Evolutionary conservation across 2,329 filamentous ascomycete genomes (phyloP), one percentile per base, ranked within the genome.

Genomic region (Ceratocystis harringtonii): DNA sequence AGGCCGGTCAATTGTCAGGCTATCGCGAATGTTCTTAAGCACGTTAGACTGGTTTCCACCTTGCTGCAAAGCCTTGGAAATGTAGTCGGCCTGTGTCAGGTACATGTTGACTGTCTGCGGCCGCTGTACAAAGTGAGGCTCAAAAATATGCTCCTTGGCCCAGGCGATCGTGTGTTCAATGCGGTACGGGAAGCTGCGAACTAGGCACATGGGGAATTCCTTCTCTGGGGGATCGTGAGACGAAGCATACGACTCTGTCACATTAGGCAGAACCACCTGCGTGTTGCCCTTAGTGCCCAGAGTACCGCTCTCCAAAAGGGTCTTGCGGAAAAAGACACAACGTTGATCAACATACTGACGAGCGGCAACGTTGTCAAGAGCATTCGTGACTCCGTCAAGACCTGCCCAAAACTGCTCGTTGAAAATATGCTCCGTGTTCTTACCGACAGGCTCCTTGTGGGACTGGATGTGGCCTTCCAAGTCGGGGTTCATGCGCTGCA

Each of bases 101-200:
- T 99, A 96, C 67, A 95, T 80, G 74, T 99, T 99, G 73, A 94
- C 92, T 44, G 91, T 89, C 76, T 97, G 91, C 0, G 94, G 89
- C 41, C 91, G 91, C 71, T 92, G 94, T 70, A 95, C 91, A 71
- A 97, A 99, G 70, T 87, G 90, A 32, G 86, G 87, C 77, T 97
- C 91, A 77, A 99, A 99, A 69, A 96, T 83, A 71, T 78, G 77
- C 75, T 97, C 94, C 72, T 95, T 90, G 48, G 92, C 87, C 94
- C 94, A 99, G 2, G 94, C 94, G 74, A 99, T 99, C 0, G 94
- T 97, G 76, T 99, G 94, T 77, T 99, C 92, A 71, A 99, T 99
- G 72, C 88, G 88, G 80, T 99, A 99, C 67, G 94, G 94, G 80
- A 99, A 99, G 76, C 92, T 96, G 73, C 90, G 85, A 68, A 99